phyloP scores from a whole-genome alignment of 805 yeast species.

The Candida sithepensis region DNA sequence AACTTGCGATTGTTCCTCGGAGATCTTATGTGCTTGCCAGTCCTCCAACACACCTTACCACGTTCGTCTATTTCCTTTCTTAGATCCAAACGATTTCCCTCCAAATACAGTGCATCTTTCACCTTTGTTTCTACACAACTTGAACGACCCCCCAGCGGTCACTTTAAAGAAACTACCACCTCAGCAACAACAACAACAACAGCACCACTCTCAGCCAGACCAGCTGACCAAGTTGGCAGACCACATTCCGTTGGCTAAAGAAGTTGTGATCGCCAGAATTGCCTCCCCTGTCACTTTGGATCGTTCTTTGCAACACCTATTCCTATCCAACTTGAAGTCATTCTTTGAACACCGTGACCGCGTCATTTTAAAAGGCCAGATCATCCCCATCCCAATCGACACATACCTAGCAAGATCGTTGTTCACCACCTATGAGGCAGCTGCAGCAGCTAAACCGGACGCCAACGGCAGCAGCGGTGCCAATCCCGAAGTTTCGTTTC shows the following conservation, averaged over 20 bases:
- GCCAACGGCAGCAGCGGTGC: neutral
- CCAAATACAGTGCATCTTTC: constrained; percentile 48
- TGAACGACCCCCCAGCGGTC: constrained; percentile 34
- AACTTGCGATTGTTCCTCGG: constrained; percentile 16
- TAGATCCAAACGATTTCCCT: constrained; percentile 55
- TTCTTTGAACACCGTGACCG: constrained; percentile 58
- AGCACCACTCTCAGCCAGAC: constrained; percentile 3
- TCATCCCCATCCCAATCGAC: constrained; percentile 77
- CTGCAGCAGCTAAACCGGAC: constrained; percentile 12
- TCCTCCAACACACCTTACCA: constrained; percentile 11
- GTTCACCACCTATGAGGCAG: constrained; percentile 34
- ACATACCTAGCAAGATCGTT: constrained; percentile 58
- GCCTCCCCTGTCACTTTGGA: constrained; percentile 70
- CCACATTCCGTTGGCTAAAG: constrained; percentile 48
- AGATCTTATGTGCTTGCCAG: constrained; percentile 16
- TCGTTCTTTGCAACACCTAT: constrained; percentile 54
- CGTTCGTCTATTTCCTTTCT: constrained; percentile 52
- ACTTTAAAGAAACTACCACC: constrained; percentile 7
- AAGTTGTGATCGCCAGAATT: constrained; percentile 62
- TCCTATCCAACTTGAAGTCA: constrained; percentile 56
- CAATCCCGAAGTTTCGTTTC: constrained; percentile 12
- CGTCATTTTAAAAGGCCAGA: constrained; percentile 60
- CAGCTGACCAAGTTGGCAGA: constrained; percentile 19
- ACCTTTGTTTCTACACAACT: constrained; percentile 55
- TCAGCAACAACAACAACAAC: constrained; percentile 22